Percentiles rank a stretch among this genome's conserved stretches.
These are phyloP conservation scores for Pythium rhizo-oryzae DNA, from an alignment of 352 stramenopile genomes.

Conservation along the genomic window DNA sequence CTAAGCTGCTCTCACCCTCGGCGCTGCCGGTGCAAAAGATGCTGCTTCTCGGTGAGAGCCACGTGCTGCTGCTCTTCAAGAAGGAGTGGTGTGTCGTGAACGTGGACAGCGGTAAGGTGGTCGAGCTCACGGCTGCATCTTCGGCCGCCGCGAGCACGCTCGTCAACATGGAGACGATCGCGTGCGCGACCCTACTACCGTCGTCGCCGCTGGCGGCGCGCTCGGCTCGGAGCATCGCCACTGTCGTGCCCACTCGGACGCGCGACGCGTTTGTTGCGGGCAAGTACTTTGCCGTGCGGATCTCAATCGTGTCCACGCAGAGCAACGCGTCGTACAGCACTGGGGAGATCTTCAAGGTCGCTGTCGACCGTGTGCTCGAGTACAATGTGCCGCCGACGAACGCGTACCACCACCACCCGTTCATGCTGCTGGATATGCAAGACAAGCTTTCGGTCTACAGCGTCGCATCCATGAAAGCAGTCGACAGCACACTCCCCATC, in stretches of 20 bases:
- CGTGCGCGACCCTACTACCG: constrained; percentile 43
- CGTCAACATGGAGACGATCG: constrained; percentile 39
- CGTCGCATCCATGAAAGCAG: constrained; percentile 50
- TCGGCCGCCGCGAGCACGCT: constrained; percentile 12
- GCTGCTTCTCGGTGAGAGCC: constrained; percentile 65
- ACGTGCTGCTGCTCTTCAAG: constrained; percentile 66
- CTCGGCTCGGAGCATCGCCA: constrained; percentile 29
- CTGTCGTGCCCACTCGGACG: background rate
- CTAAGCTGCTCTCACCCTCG: constrained; percentile 16
- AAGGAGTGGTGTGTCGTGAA: constrained; percentile 68
- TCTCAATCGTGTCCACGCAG: constrained; percentile 43
- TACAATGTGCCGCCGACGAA: constrained; percentile 48
- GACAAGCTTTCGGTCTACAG: constrained; percentile 70
- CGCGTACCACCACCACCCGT: constrained; percentile 66
- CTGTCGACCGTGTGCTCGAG: constrained; percentile 48
- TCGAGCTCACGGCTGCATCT: constrained; percentile 34
- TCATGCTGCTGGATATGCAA: constrained; percentile 61
- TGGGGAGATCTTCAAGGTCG: constrained; percentile 41
- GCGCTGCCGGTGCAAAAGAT: constrained; percentile 54
- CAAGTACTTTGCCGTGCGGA: constrained; percentile 52
- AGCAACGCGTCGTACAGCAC: constrained; percentile 5
- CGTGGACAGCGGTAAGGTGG: constrained; percentile 56
- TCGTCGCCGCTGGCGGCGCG: constrained; percentile 36
- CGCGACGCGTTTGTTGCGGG: constrained; percentile 60
- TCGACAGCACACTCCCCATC: constrained; percentile 57